Base-by-base conservation (phyloP, 768 basidiomycete species). In the Leccinum truebloodii region DNA sequence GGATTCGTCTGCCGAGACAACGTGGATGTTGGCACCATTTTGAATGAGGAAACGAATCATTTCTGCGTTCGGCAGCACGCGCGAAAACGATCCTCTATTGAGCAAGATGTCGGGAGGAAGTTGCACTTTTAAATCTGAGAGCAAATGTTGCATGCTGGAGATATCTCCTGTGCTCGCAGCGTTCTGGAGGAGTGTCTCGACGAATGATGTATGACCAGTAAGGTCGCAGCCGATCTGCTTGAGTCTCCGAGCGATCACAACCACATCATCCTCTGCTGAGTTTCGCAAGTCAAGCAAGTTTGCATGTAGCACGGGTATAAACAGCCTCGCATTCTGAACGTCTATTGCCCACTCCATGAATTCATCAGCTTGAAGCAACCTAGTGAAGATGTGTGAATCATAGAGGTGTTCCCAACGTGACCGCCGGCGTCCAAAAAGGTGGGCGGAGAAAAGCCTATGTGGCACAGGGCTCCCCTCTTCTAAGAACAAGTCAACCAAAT, bases 321-420 rank as follows among this genome's bases (percentile, higher is more conserved):
- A 0, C 0, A 0, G n/a, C n/a, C 20, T 5, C 41, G 2, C 7
- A 7, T 49, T 14, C 6, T 0, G 10, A 24, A 49, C 24, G 16
- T 24, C 20, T 8, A 2, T 49, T 49, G 1, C 48, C 48, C 48
- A 49, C 10, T 49, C 48, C 0, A 20, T 12, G 41, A 44, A 49
- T 24, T 49, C 22, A 49, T 49, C 48, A 0, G 48, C 8, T 16
- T 49, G 48, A 4, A 49, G 22, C 48, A 49, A 49, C 6, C 22
- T 24, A 3, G 48, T 16, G 22, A 49, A 13, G 7, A 16, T n/a
- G n/a, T n/a, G n/a, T n/a, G n/a, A n/a, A n/a, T n/a, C n/a, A n/a
- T n/a, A n/a, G n/a, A n/a, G n/a, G n/a, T n/a, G n/a, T n/a, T n/a
- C n/a, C n/a, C n/a, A n/a, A n/a, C n/a, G n/a, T n/a, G n/a, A n/a